Conservation (phyloP, 805 yeast species). For the Kluyveromyces aestuarii region DNA sequence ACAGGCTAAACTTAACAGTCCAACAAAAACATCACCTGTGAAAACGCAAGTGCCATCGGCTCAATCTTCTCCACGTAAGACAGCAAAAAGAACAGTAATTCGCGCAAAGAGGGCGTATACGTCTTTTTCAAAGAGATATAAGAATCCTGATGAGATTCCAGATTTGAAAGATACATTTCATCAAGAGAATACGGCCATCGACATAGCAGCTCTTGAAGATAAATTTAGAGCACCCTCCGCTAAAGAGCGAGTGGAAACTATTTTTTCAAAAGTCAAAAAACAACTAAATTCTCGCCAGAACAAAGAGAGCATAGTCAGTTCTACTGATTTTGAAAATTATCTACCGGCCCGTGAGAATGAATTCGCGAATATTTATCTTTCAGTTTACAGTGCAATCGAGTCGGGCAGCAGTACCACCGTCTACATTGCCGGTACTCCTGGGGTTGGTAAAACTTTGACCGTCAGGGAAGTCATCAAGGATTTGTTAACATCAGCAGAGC, state of each 20-base stretch:
- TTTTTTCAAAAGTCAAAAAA: slow-evolving; percentile 27
- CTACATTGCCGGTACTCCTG: slow-evolving; percentile 95
- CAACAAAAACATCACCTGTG: neutral
- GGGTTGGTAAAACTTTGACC: slow-evolving; percentile 95
- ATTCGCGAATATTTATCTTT: slow-evolving; percentile 57
- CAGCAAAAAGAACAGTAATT: slow-evolving; percentile 24
- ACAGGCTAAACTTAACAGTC: neutral
- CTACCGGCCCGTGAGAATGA: slow-evolving; percentile 86
- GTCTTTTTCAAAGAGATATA: slow-evolving; percentile 20
- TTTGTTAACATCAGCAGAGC: slow-evolving; percentile 37
- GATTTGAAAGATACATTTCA: slow-evolving; percentile 23
- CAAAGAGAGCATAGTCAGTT: slow-evolving; percentile 32
- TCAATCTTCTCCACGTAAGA: slow-evolving; percentile 17
- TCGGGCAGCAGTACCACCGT: slow-evolving; percentile 72
- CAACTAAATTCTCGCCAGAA: slow-evolving; percentile 35
- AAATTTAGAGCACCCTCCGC: slow-evolving; percentile 32
- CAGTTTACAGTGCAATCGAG: slow-evolving; percentile 61
- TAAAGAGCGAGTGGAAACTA: slow-evolving; percentile 28
- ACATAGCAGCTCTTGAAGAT: slow-evolving; percentile 19
- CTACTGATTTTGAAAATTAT: slow-evolving; percentile 33
- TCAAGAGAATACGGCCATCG: slow-evolving; percentile 12
- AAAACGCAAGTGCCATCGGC: slow-evolving; percentile 4
- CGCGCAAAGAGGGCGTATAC: slow-evolving; percentile 25
- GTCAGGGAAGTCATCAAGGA: slow-evolving; percentile 77
- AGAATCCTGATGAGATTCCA: slow-evolving; percentile 22